Conservation (phyloP, 179 eudicot genomes). For the Amaranthus tricolor region DNA sequence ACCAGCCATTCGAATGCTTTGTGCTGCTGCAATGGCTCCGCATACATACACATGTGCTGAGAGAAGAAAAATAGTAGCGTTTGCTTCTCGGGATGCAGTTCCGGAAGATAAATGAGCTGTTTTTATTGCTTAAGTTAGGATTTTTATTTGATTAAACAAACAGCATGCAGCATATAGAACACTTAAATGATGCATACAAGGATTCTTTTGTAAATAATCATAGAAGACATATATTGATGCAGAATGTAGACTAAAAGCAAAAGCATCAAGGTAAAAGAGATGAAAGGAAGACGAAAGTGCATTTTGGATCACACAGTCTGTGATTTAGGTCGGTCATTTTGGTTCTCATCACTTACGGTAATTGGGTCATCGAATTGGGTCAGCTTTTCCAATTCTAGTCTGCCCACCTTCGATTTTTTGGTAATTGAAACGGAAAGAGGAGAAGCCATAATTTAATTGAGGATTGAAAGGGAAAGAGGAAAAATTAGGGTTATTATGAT, state of each 20-base stretch:
- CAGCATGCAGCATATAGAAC: not conserved
- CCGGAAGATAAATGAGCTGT: slow-evolving; percentile 63
- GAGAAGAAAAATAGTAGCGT: slow-evolving; percentile 87
- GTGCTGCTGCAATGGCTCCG: slow-evolving; percentile 93
- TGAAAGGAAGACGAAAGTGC: not conserved
- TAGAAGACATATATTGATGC: not conserved
- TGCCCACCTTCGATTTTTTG: no score
- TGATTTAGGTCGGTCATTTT: no score
- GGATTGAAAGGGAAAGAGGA: no score
- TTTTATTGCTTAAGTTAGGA: slow-evolving; percentile 18
- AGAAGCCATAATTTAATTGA: no score
- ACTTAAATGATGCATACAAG: not conserved
- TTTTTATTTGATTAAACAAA: slow-evolving; percentile 1
- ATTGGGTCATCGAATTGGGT: no score
- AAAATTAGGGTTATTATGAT: no score
- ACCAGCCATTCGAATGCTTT: slow-evolving; percentile 87
- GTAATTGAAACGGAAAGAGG: no score
- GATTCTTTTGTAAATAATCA: not conserved
- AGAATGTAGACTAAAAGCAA: not conserved
- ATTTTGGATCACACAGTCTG: not conserved
- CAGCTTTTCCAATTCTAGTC: not conserved
- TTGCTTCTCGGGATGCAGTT: slow-evolving; percentile 71
- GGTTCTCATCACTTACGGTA: no score
- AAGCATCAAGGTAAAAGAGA: not conserved
- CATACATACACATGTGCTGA: slow-evolving; percentile 87